Base-by-base conservation (phyloP, 441 rosid genomes). In the Pelargonium fulgidum region DNA sequence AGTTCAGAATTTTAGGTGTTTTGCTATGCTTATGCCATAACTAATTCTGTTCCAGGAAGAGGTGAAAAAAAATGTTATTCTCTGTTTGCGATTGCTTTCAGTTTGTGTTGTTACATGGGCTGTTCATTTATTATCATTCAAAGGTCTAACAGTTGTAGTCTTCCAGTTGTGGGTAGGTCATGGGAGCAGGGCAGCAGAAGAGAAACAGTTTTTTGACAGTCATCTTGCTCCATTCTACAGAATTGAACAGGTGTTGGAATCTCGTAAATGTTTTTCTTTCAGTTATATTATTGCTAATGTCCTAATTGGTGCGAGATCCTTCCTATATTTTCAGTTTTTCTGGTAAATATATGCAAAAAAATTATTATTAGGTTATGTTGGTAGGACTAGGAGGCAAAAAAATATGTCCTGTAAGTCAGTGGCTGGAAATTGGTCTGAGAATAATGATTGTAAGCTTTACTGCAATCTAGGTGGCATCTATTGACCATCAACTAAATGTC, bases 161-260 rank as follows among this genome's bases (percentile, higher is more conserved):
- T 45, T 79, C 73, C 80, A 88, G 90, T 80, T 88, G 74, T 86
- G 93, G 93, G 93, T 85, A 75, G 89, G 90, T 68, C 89, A 76
- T 63, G 83, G 83, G 69, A 86, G 91, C 76, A 85, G 66, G 81
- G 93, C 93, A 73, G 91, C 90, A 3, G 88, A 82, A 72, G 91
- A 88, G 84, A 85, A 88, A 78, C 83, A 75, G 63, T 86, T 84
- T 75, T 88, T 88, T 77, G 93, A 88, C 77, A 79, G 84, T 77
- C 89, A 88, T 79, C 91, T 88, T 67, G 83, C 93, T 0, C 91
- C 93, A 17, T 88, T 88, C 76, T 88, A 88, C 84, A 85, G 93
- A 81, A 86, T 88, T 48, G 91, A 88, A 76, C 93, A 88, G 93
- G 93, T 88, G 29, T 0, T 13, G 10, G 2, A 5, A 62, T 72